Conservation (phyloP, 78 protist genomes). For the Cyanophora paradoxa region DNA sequence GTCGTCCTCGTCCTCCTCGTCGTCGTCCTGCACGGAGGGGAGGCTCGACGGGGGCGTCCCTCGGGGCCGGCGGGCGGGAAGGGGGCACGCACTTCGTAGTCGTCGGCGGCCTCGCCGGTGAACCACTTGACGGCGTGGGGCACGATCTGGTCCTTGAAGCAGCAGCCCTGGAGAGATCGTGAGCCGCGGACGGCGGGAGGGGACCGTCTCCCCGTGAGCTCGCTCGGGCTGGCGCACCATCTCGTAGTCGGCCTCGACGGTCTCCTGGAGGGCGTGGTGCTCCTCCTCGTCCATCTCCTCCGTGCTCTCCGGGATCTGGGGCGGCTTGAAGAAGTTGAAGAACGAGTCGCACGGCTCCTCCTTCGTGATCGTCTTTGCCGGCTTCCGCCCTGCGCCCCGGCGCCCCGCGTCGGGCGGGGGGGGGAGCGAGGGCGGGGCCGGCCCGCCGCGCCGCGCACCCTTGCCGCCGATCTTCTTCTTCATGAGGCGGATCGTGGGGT, state of each 20-base stretch:
- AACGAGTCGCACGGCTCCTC: conserved; percentile 37
- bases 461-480: conserved; percentile 45
- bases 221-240: too few species aligned
- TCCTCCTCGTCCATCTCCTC: conserved; percentile 21
- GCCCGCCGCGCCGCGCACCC: conserved; percentile 17
- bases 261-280: conserved; percentile 7
- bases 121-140: conserved; percentile 47
- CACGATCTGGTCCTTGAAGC: conserved; percentile 24
- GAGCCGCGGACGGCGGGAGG: too few species aligned
- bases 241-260: conserved; percentile 40
- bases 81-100: too few species aligned
- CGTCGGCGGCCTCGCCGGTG: conserved; percentile 58
- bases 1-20: too few species aligned
- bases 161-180: too few species aligned
- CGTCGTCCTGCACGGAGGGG: too few species aligned
- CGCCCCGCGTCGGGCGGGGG: too few species aligned
- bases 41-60: too few species aligned
- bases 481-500: conserved; percentile 19
- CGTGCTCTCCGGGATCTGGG: conserved; percentile 19
- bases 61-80: too few species aligned
- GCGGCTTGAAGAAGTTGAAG: conserved; percentile 62
- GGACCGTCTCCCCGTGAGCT: too few species aligned
- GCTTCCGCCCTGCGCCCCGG: too few species aligned
- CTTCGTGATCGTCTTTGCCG: conserved; percentile 17
- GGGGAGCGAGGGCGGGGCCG: too few species aligned